Evolutionary conservation across 2,329 filamentous ascomycete genomes (phyloP), one percentile per base, ranked within the genome.

Genomic region (Pseudocercospora vitis): DNA sequence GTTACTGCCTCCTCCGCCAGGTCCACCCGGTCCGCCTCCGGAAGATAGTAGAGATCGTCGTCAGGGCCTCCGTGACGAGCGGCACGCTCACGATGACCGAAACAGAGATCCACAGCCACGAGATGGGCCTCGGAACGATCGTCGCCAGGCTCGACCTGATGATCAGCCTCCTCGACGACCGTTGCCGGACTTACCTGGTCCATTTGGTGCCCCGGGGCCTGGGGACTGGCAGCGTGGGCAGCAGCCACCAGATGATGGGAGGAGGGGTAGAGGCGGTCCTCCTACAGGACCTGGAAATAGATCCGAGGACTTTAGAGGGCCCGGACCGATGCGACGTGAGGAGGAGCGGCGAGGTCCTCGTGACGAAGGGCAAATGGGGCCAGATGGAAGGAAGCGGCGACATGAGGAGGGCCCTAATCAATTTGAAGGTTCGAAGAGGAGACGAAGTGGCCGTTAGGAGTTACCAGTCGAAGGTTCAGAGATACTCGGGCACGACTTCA

Each of bases 341-440:
- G 51, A 37, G 37, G 46, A 50, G 39, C 32, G 50, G 7, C 47
- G 61, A 49, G 50, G 51, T 23, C 42, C 48, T 21, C 56, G 61
- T 6, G 58, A 62, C 19, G 59, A 62, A 2, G 56, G 46, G 2
- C 57, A 29, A 32, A 33, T 31, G 3, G 48, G 45, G 16, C 46
- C 37, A 14, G 59, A 59, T 48, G 60, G 54, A 9, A 59, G 66
- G 37, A 68, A 68, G 59, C 61, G 65, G 8, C 55, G 64, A 46
- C 64, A 65, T 37, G 66, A 68, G 18, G 66, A 68, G 6, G 46
- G 42, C 18, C 56, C 50, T 21, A 50, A 47, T 47, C 48, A 50
- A 12, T 64, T 62, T 50, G 63, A 60, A 35, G 48, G 53, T 9
- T 56, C 56, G 7, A 66, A 66, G 57, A 47, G 64, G 24, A 55